Evolutionary conservation across 768 basidiomycete species (phyloP), one percentile per base, ranked within the genome.

Genomic region (Suillus discolor): DNA sequence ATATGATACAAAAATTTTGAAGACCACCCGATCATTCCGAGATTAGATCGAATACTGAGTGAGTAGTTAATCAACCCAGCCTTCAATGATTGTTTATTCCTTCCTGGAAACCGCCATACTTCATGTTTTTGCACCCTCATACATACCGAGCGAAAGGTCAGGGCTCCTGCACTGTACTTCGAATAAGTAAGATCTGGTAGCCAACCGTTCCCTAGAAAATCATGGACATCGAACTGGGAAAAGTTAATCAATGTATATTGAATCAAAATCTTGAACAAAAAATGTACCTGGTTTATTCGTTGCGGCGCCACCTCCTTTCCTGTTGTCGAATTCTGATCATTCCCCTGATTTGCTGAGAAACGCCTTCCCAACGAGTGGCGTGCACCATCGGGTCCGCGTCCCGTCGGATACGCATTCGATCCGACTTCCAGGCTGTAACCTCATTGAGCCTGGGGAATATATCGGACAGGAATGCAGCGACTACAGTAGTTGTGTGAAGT

Each of bases 381-480:
- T 41, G 28, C 9, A 12, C 28, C 7, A 16, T 28, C 8, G 13
- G 49, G 49, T 28, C 28, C 51, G 8, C 39, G 16, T 41, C 39
- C 39, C 23, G 57, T 60, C 16, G 57, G 39, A 6, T 3, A 42
- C 57, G 57, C 57, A 41, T 60, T 60, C 13, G 57, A 60, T 60
- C 57, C 16, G 57, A 28, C 25, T 23, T 25, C 57, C 57, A 60
- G 28, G 57, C 57, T 20, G 57, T 28, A 0, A 60, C 39, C 25
- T 60, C 39, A 42, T 60, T 4, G 39, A 60, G 57, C 25, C 25
- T 28, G 6, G 57, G 57, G 25, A 60, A 42, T 41, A 59, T 15
- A 25, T 59, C 57, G 57, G 38, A 59, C 8, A 59, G 16, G 57
- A 60, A 60, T 25, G 57, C 57, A 20, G 57, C 57, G 25, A 60